These are phyloP conservation scores for Microglena sp. DNA, from an alignment of 139 green algal species.

Conservation along the genomic window DNA sequence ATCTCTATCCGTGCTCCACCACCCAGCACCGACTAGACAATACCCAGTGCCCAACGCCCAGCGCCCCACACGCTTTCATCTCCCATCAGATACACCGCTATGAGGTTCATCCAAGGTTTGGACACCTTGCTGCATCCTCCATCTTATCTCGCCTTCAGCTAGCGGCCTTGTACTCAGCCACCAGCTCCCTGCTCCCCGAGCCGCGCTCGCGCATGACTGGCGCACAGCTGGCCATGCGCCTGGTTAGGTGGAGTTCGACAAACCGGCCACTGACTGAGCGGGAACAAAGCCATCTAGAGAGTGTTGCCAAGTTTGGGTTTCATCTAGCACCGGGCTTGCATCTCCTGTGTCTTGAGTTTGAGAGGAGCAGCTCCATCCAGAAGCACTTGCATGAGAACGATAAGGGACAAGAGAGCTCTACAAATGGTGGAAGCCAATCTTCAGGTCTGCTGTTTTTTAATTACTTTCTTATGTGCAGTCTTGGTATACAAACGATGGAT, in stretches of 20 bases:
- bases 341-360: conserved; percentile 24
- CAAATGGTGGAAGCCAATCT: too few relatives aligned
- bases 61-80: too few relatives aligned
- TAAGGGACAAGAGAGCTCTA: too few relatives aligned
- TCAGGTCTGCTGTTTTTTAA: too few relatives aligned
- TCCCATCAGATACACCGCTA: conserved; percentile 33
- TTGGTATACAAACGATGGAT: too few relatives aligned
- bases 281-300: conserved; percentile 22
- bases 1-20: too few relatives aligned
- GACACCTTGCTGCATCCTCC: conserved; percentile 25
- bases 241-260: conserved; percentile 36
- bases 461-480: too few relatives aligned
- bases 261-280: conserved; percentile 22
- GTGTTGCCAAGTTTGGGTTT: neutral
- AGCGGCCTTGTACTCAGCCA: conserved; percentile 50
- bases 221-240: conserved; percentile 29
- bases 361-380: too few relatives aligned
- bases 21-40: too few relatives aligned
- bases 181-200: conserved; percentile 38
- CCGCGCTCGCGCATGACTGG: conserved; percentile 27
- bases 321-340: conserved; percentile 27
- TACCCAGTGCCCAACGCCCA: too few relatives aligned
- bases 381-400: too few relatives aligned
- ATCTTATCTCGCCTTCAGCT: conserved; percentile 38
- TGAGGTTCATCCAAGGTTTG: conserved; percentile 33